Percentiles rank a stretch among this genome's conserved stretches.
Evolutionary conservation across 768 basidiomycete species (phyloP).

Genomic region (Pseudohyphozyma bogoriensis): DNA sequence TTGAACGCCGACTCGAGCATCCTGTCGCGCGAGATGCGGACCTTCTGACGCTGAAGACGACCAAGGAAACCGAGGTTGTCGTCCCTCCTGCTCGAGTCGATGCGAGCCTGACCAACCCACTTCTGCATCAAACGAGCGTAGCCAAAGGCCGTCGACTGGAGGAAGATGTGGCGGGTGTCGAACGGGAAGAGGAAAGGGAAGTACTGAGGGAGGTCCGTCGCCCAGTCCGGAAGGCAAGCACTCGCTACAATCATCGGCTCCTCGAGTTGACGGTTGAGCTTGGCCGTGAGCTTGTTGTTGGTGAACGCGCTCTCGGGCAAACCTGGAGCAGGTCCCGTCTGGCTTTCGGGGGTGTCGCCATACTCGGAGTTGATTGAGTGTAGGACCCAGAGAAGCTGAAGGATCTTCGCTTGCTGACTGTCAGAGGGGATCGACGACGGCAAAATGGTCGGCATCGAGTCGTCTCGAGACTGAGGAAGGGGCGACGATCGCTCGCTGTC

Average conservation of each 20-base stretch:
- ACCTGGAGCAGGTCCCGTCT: neutral
- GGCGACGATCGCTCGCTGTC: conserved; percentile 18
- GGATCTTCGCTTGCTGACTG: conserved; percentile 75
- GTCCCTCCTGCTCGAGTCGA: conserved; percentile 63
- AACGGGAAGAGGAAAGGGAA: conserved; percentile 99
- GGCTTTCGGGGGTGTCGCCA: conserved; percentile 1
- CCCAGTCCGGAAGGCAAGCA: conserved; percentile 95
- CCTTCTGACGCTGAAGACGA: conserved; percentile 87
- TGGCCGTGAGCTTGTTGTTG: conserved; percentile 95
- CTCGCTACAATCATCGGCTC: conserved; percentile 99
- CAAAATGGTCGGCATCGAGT: conserved; percentile 54
- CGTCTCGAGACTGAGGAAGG: conserved; percentile 11
- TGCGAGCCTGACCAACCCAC: conserved; percentile 74
- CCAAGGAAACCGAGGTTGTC: conserved; percentile 88
- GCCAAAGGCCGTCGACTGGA: conserved; percentile 95
- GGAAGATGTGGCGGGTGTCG: conserved; percentile 89
- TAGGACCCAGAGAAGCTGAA: conserved; percentile 77
- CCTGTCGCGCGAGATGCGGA: conserved; percentile 87
- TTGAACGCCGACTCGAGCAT: conserved; percentile 93
- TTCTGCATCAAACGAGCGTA: conserved; percentile 90
- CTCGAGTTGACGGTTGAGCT: conserved; percentile 91
- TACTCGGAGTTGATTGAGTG: conserved; percentile 60
- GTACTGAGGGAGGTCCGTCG: conserved; percentile 83
- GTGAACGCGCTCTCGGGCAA: conserved; percentile 78
- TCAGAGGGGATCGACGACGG: conserved; percentile 75